These are phyloP conservation scores for Tricholoma terreum DNA, from an alignment of 768 basidiomycete genomes.

Conservation along the genomic window DNA sequence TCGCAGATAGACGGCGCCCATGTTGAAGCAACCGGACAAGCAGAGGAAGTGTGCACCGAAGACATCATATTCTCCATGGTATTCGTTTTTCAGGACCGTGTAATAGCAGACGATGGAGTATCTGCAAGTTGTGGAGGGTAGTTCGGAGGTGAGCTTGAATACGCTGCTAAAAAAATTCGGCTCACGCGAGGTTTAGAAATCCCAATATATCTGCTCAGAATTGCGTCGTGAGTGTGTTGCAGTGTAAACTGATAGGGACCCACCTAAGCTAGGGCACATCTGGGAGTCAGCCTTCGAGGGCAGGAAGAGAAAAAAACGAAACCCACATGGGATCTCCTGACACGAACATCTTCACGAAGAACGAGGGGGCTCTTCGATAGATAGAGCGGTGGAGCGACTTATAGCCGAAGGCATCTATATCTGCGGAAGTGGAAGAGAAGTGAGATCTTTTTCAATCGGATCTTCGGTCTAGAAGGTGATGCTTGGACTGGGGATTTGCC, in stretches of 20 bases:
- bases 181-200: slow-evolving; percentile 16
- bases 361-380: background rate
- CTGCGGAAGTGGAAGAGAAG: background rate
- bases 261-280: background rate
- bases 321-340: background rate
- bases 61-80: slow-evolving; percentile 3
- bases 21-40: slow-evolving; percentile 11
- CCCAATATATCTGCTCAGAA: background rate
- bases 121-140: background rate
- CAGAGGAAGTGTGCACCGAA: slow-evolving; percentile 14
- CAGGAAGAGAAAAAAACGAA: background rate
- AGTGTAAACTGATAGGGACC: background rate
- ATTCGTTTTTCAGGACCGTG: slow-evolving; percentile 3
- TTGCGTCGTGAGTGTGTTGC: background rate
- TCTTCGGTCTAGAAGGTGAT: too few relatives aligned
- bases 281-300: background rate
- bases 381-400: background rate
- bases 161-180: background rate
- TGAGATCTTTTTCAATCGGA: too few relatives aligned
- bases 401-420: background rate
- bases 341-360: background rate
- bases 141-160: background rate
- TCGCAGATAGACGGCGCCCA: slow-evolving; percentile 8
- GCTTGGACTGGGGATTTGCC: too few relatives aligned
- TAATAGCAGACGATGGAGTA: slow-evolving; percentile 11